Evolutionary conservation across 352 stramenopile genomes (phyloP).

Genomic region (Phytopythium oedochilum): DNA sequence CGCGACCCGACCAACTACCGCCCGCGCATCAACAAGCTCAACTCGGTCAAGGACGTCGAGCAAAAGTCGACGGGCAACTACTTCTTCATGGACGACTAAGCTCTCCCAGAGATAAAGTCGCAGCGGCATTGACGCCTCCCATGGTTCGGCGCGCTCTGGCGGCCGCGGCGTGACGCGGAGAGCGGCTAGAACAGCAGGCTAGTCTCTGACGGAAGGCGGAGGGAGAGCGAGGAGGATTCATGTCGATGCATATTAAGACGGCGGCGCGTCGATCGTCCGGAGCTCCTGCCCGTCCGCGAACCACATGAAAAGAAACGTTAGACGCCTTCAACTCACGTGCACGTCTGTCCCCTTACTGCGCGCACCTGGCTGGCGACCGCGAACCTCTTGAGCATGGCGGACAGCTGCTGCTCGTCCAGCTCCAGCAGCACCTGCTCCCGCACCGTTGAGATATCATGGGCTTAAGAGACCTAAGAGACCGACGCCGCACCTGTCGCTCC

Average conservation of each 20-base stretch:
- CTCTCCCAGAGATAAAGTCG: not conserved
- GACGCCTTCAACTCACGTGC: not conserved
- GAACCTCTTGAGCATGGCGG: conserved; percentile 30
- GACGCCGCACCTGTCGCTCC: conserved; percentile 26
- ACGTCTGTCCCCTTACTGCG: too few species aligned
- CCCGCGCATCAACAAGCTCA: conserved; percentile 95
- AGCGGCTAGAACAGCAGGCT: not conserved
- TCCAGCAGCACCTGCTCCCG: conserved; percentile 53
- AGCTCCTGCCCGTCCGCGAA: conserved; percentile 12
- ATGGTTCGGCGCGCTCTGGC: not conserved
- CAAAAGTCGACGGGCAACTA: conserved; percentile 98
- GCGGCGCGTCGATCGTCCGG: not conserved
- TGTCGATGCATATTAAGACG: conserved; percentile 10
- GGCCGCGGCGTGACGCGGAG: too few species aligned
- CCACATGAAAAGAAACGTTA: conserved; percentile 6
- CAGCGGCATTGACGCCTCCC: conserved; percentile 2
- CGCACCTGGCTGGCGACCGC: conserved; percentile 31
- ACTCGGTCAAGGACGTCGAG: conserved; percentile 97
- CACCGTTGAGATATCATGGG: too few species aligned
- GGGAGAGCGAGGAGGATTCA: conserved; percentile 16
- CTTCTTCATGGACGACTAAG: conserved; percentile 98
- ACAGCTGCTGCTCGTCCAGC: conserved; percentile 33
- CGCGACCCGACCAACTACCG: conserved; percentile 98
- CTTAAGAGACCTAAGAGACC: not conserved
- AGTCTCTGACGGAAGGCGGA: not conserved